phyloP scores from a whole-genome alignment of 2,329 filamentous ascomycete genomes.

The Tolypocladium ovalisporum region DNA sequence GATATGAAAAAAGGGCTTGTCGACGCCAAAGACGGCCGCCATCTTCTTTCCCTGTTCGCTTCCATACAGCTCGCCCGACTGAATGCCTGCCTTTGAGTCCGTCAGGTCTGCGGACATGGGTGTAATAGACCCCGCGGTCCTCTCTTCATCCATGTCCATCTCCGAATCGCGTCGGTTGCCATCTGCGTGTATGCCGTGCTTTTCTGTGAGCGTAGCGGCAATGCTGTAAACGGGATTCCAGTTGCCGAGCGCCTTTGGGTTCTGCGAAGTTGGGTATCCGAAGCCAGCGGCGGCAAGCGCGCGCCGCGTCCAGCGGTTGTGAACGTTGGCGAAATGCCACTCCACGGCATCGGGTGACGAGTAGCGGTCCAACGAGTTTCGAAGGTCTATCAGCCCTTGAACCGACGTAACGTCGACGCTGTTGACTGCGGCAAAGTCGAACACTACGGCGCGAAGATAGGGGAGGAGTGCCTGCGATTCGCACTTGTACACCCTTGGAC shows the following conservation, averaged over 20 bases:
- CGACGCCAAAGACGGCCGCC: constrained; percentile 25
- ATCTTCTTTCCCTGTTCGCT: background rate
- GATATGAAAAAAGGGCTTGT: constrained; percentile 36
- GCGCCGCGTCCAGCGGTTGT: constrained; percentile 45
- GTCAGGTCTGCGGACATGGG: background rate
- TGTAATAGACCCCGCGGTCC: background rate
- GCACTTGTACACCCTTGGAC: constrained; percentile 18
- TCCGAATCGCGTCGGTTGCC: background rate
- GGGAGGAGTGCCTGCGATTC: constrained; percentile 29
- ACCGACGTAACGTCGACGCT: constrained; percentile 46
- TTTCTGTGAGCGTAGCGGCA: constrained; percentile 11
- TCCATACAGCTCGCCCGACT: background rate
- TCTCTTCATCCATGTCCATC: constrained; percentile 6
- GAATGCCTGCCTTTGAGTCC: background rate
- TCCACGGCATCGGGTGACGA: constrained; percentile 35
- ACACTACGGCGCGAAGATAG: constrained; percentile 39
- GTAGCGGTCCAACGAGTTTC: constrained; percentile 42
- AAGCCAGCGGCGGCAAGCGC: constrained; percentile 46
- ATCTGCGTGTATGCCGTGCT: constrained; percentile 3
- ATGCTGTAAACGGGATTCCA: constrained; percentile 24
- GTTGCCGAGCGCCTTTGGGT: constrained; percentile 13
- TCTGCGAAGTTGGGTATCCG: constrained; percentile 28
- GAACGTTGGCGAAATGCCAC: constrained; percentile 43
- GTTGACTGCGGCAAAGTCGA: constrained; percentile 48
- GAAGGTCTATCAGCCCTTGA: constrained; percentile 44